phyloP scores from a whole-genome alignment of 2,329 filamentous ascomycete genomes.

The Sarocladium oryzae region DNA sequence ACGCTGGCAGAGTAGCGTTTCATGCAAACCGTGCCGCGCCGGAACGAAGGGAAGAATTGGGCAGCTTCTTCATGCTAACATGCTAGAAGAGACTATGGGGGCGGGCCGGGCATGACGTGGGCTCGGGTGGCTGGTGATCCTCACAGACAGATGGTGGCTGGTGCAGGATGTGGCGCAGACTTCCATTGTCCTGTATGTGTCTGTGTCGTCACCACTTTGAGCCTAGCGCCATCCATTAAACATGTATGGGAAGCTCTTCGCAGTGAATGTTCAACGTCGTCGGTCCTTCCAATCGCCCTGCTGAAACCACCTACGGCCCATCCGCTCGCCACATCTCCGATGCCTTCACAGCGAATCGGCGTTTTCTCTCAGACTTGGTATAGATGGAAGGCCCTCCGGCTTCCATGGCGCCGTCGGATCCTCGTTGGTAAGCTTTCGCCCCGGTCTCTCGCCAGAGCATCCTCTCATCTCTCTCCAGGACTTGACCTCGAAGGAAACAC shows the following conservation, averaged over 20 bases:
- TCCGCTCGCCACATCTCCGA: constrained; percentile 15
- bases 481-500: constrained; percentile 61
- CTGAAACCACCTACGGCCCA: neutral
- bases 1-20: neutral
- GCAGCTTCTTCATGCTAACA: constrained; percentile 1
- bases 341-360: constrained; percentile 26
- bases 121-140: constrained; percentile 19
- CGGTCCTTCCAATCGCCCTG: neutral
- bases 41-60: constrained; percentile 1
- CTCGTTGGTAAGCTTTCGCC: constrained; percentile 44
- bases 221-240: constrained; percentile 1
- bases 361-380: constrained; percentile 42
- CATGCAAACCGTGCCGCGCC: neutral
- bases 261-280: neutral
- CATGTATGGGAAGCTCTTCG: neutral
- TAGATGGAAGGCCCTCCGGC: constrained; percentile 54
- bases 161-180: constrained; percentile 9
- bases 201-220: constrained; percentile 1
- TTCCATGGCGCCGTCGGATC: constrained; percentile 59
- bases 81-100: constrained; percentile 1
- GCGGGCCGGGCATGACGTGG: constrained; percentile 18
- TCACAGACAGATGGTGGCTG: neutral
- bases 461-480: constrained; percentile 32
- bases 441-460: neutral
- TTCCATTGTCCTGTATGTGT: neutral